These are phyloP conservation scores for Calonectria montana DNA, from an alignment of 2,329 filamentous ascomycete genomes.

Conservation along the genomic window DNA sequence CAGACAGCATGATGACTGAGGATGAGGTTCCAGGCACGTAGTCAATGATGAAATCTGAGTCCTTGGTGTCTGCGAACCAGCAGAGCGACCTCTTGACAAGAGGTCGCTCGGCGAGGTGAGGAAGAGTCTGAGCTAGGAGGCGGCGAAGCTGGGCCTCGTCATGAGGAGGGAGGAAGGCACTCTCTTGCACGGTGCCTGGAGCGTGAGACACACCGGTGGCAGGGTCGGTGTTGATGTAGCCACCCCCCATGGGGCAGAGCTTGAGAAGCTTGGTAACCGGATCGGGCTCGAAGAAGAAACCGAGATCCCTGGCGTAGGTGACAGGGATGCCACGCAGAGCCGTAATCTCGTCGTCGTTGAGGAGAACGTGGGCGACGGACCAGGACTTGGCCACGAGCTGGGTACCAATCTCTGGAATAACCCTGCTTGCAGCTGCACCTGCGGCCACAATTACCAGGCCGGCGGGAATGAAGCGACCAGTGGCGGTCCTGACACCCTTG, in stretches of 20 bases:
- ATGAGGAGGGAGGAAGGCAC: slow-evolving; percentile 61
- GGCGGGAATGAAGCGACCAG: slow-evolving; percentile 34
- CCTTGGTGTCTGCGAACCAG: slow-evolving; percentile 71
- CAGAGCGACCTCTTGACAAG: slow-evolving; percentile 69
- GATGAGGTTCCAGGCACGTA: slow-evolving; percentile 62
- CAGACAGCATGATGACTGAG: slow-evolving; percentile 61
- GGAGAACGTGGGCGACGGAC: slow-evolving; percentile 69
- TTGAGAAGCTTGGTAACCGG: slow-evolving; percentile 68
- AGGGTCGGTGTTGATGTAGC: slow-evolving; percentile 59
- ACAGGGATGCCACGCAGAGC: slow-evolving; percentile 68
- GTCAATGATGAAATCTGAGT: slow-evolving; percentile 71
- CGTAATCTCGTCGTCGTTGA: slow-evolving; percentile 65
- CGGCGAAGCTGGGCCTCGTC: slow-evolving; percentile 65
- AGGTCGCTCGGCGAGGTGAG: slow-evolving; percentile 63
- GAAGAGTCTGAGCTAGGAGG: slow-evolving; percentile 63
- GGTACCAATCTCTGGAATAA: slow-evolving; percentile 61
- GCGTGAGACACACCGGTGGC: slow-evolving; percentile 54
- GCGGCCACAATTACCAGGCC: slow-evolving; percentile 62
- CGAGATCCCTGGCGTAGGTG: slow-evolving; percentile 69
- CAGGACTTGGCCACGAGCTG: slow-evolving; percentile 68
- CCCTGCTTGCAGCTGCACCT: slow-evolving; percentile 59
- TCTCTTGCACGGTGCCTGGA: slow-evolving; percentile 41
- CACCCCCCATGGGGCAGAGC: slow-evolving; percentile 68
- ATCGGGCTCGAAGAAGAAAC: slow-evolving; percentile 75
- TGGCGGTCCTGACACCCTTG: slow-evolving; percentile 28